Conservation (phyloP, 139 green algal species). For the Chlamydomonas urium region DNA sequence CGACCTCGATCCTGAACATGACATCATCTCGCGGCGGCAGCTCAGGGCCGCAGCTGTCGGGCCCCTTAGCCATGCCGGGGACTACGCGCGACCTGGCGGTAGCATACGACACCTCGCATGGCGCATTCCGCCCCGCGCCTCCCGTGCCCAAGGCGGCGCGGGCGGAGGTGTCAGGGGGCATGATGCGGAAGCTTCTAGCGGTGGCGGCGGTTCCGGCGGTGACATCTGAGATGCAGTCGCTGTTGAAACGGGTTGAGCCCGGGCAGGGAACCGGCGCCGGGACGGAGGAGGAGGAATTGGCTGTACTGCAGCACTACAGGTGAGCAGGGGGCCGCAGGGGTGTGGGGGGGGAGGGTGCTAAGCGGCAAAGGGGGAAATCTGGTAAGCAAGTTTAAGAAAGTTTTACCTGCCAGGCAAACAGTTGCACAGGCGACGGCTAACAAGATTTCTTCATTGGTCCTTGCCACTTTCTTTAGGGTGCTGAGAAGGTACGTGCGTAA, state of each 20-base stretch:
- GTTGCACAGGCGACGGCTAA: too few relatives aligned
- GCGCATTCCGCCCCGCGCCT: conserved; percentile 52
- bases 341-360: too few relatives aligned
- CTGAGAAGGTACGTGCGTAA: conserved; percentile 16
- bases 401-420: not conserved
- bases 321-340: too few relatives aligned
- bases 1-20: conserved; percentile 12
- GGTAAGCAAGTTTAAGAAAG: not conserved
- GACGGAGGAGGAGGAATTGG: not conserved
- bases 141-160: conserved; percentile 8
- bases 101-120: conserved; percentile 35
- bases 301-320: not conserved
- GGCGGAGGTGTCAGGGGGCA: not conserved
- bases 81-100: conserved; percentile 40
- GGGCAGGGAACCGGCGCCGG: not conserved
- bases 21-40: not conserved
- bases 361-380: not conserved
- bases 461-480: not conserved
- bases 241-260: not conserved
- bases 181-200: not conserved
- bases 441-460: not conserved
- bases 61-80: conserved; percentile 17
- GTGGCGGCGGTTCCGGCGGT: not conserved
- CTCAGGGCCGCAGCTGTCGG: conserved; percentile 26
- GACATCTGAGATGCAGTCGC: not conserved